Evolutionary conservation across 306 rosid species (phyloP), one percentile per base, ranked within the genome.

Genomic region (Mimosa bimucronata): DNA sequence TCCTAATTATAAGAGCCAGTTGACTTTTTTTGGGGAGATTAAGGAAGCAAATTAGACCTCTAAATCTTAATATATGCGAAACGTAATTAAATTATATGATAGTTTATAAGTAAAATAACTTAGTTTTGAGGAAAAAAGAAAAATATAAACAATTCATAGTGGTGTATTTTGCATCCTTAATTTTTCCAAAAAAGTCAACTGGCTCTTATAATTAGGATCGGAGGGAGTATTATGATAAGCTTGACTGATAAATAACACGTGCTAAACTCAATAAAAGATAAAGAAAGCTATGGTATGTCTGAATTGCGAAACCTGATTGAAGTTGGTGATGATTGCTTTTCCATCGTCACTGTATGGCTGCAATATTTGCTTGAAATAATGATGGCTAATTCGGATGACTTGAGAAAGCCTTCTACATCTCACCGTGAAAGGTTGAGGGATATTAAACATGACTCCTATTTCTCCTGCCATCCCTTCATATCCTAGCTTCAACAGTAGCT

Each of bases 371-470:
- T 88, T 89, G 89, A 92, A 94, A 81, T 86, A 87, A 31, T 81
- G 86, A 77, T 94, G 97, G 80, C 88, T 84, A 79, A 91, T 84
- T 77, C 81, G 89, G 72, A 92, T 81, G 80, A 92, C 92, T 87
- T 88, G 93, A 67, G 94, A 91, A 60, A 92, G 91, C 80, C 86
- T 91, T 80, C 78, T 94, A 48, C 93, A 88, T 86, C 97, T 89
- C 86, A 92, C 90, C 9, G 98, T 91, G 86, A 88, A 92, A 38
- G 97, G 92, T 83, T 91, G 98, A 57, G 97, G 97, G 77, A 79
- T 80, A 81, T 94, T 92, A 73, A 94, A 86, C 85, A 92, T 83
- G 66, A 91, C 91, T 4, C 90, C 97, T 40, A 94, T 82, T 84
- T 94, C 97, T 74, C 97, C 98, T 31, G 83, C 89, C 94, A 91